phyloP scores from a whole-genome alignment of 2,329 filamentous ascomycete genomes.

The Neonectria faginata region DNA sequence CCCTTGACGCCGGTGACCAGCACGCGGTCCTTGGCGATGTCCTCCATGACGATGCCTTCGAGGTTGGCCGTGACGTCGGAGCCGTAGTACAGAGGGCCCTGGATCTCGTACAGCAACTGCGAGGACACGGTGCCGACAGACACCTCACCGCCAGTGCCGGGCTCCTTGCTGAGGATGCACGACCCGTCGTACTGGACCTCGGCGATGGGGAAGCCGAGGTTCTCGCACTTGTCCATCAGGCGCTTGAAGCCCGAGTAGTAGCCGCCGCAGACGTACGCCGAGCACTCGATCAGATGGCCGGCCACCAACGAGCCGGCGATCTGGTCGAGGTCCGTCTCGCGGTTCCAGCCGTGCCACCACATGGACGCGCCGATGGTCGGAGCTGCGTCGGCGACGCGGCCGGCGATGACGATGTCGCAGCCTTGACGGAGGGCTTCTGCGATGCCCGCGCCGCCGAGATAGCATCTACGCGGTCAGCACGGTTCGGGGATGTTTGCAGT shows the following conservation, averaged over 20 bases:
- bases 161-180: slow-evolving; percentile 49
- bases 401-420: slow-evolving; percentile 60
- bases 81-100: slow-evolving; percentile 54
- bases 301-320: slow-evolving; percentile 62
- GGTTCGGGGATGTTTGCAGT: background rate
- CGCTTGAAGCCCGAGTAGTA: slow-evolving; percentile 62
- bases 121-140: slow-evolving; percentile 44
- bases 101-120: slow-evolving; percentile 56
- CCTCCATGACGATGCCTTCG: slow-evolving; percentile 57
- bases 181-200: slow-evolving; percentile 48
- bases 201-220: slow-evolving; percentile 49
- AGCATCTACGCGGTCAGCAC: slow-evolving; percentile 37
- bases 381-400: slow-evolving; percentile 59
- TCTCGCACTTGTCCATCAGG: slow-evolving; percentile 37
- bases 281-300: slow-evolving; percentile 65
- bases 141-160: slow-evolving; percentile 49
- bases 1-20: slow-evolving; percentile 41
- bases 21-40: slow-evolving; percentile 50
- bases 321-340: slow-evolving; percentile 56
- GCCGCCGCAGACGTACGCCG: slow-evolving; percentile 62
- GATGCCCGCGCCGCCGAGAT: slow-evolving; percentile 56
- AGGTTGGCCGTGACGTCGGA: slow-evolving; percentile 55
- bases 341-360: slow-evolving; percentile 65
- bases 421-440: slow-evolving; percentile 53
- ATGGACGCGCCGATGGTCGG: slow-evolving; percentile 65